Percentiles rank a stretch among this genome's conserved stretches.
Conservation (phyloP, 1,139 yeast species). For the Williopsis jadinii region DNA sequence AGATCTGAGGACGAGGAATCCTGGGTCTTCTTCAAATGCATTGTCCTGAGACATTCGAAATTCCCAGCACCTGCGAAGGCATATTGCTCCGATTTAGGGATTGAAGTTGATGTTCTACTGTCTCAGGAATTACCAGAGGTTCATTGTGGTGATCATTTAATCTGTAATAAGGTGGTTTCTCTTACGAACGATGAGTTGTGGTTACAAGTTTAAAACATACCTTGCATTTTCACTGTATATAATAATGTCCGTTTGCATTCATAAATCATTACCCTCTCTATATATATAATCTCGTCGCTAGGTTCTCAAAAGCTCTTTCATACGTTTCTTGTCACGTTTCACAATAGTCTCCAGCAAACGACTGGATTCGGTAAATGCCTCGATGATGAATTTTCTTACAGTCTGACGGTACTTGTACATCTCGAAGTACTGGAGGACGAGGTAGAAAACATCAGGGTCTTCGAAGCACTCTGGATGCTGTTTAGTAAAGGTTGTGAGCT, state of each 20-base stretch:
- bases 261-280: no score
- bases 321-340: slow-evolving; percentile 33
- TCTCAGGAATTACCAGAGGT: slow-evolving; percentile 4
- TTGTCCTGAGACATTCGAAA: slow-evolving; percentile 13
- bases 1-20: slow-evolving; percentile 1
- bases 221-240: no score
- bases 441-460: slow-evolving; percentile 48
- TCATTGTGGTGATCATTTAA: slow-evolving; percentile 38
- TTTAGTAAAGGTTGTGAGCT: slow-evolving; percentile 49
- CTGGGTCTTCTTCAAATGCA: slow-evolving; percentile 17
- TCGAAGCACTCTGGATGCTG: slow-evolving; percentile 51
- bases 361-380: slow-evolving; percentile 48
- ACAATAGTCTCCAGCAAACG: slow-evolving; percentile 49
- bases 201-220: background rate
- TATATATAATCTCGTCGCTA: background rate
- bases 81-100: slow-evolving; percentile 39
- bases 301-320: slow-evolving; percentile 12
- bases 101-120: slow-evolving; percentile 36
- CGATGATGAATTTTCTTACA: slow-evolving; percentile 62
- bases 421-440: slow-evolving; percentile 58
- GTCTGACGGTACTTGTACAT: slow-evolving; percentile 59
- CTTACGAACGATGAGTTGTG: slow-evolving; percentile 15
- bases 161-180: slow-evolving; percentile 34
- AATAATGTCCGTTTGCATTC: no score
- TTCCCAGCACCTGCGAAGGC: slow-evolving; percentile 23